Conservation (phyloP, 1,139 yeast genomes). For the Protomyces inouyei region DNA sequence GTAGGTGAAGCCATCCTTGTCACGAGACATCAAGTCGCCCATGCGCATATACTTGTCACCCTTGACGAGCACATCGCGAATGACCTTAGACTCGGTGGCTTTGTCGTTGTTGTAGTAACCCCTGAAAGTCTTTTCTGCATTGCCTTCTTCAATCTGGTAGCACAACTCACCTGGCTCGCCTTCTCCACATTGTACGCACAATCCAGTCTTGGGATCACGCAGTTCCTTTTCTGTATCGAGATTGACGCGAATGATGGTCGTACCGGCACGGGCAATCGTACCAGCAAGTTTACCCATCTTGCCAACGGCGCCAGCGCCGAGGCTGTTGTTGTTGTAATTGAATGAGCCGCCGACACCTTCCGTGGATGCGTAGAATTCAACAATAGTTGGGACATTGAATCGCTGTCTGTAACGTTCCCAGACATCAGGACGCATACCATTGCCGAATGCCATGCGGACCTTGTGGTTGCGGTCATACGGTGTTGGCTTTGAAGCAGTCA, state of each 20-base stretch:
- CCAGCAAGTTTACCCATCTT: slow-evolving; percentile 68
- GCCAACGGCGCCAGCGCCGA: slow-evolving; percentile 86
- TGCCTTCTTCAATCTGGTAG: slow-evolving; percentile 13
- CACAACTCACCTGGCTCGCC: slow-evolving; percentile 84
- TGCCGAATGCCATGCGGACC: slow-evolving; percentile 76
- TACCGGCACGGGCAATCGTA: slow-evolving; percentile 8
- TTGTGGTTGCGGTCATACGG: slow-evolving; percentile 64
- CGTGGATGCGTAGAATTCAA: slow-evolving; percentile 92
- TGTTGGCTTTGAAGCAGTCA: slow-evolving; percentile 58
- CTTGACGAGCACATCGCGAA: slow-evolving; percentile 64
- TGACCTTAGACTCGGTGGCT: slow-evolving; percentile 72
- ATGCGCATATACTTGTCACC: slow-evolving; percentile 92
- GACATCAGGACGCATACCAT: slow-evolving; percentile 87
- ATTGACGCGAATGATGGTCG: slow-evolving; percentile 25
- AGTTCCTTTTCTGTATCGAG: slow-evolving; percentile 55
- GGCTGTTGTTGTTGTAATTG: slow-evolving; percentile 68
- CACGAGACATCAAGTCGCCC: slow-evolving; percentile 75
- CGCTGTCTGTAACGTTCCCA: slow-evolving; percentile 77
- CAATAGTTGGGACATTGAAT: slow-evolving; percentile 68
- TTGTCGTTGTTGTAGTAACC: slow-evolving; percentile 79
- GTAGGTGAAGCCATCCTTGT: slow-evolving; percentile 64
- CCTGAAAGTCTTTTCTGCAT: slow-evolving; percentile 57
- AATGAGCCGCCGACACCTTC: slow-evolving; percentile 93
- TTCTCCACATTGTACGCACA: slow-evolving; percentile 48
- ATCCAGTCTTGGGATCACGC: slow-evolving; percentile 66